These are phyloP conservation scores for Calonectria naviculata DNA, from an alignment of 2,329 filamentous ascomycete genomes.

Conservation along the genomic window DNA sequence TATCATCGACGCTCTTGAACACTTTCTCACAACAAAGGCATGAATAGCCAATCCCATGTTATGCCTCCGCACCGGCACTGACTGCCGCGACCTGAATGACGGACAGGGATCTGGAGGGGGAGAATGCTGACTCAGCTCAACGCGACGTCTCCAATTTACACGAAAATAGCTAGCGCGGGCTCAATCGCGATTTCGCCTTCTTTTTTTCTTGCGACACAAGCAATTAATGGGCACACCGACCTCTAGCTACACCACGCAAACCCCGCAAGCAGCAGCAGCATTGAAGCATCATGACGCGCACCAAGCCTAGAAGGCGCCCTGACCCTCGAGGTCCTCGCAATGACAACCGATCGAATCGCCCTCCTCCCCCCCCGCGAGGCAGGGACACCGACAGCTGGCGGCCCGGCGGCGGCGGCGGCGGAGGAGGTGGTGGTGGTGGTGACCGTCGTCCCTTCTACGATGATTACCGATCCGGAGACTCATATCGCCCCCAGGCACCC, in stretches of 20 bases:
- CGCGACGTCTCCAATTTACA: slow-evolving; percentile 13
- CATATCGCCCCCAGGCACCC: slow-evolving; percentile 46
- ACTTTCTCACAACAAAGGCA: too few relatives aligned
- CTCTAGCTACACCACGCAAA: background rate
- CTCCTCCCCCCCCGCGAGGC: slow-evolving; percentile 26
- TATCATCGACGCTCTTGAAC: too few relatives aligned
- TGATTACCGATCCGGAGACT: slow-evolving; percentile 37
- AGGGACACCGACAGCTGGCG: slow-evolving; percentile 45
- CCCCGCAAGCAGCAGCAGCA: background rate
- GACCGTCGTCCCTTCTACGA: slow-evolving; percentile 34
- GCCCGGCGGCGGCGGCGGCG: slow-evolving; percentile 18
- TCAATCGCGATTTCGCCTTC: slow-evolving; percentile 22
- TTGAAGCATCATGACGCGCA: slow-evolving; percentile 27
- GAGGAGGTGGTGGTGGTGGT: slow-evolving; percentile 17
- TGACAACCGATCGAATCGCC: slow-evolving; percentile 30
- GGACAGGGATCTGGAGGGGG: background rate
- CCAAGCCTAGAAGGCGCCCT: slow-evolving; percentile 25
- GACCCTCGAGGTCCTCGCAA: slow-evolving; percentile 26
- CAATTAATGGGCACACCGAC: background rate
- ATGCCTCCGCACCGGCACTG: background rate
- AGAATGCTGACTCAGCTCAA: background rate
- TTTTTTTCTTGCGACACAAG: slow-evolving; percentile 32
- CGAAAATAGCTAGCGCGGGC: slow-evolving; percentile 23
- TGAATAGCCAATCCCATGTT: background rate
- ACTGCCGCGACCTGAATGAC: background rate